A percentile compares a stretch with the other conserved stretches of the same genome.
These are phyloP conservation scores for Pseudodiploospora longispora DNA, from an alignment of 2,329 filamentous ascomycete species.

Conservation along the genomic window DNA sequence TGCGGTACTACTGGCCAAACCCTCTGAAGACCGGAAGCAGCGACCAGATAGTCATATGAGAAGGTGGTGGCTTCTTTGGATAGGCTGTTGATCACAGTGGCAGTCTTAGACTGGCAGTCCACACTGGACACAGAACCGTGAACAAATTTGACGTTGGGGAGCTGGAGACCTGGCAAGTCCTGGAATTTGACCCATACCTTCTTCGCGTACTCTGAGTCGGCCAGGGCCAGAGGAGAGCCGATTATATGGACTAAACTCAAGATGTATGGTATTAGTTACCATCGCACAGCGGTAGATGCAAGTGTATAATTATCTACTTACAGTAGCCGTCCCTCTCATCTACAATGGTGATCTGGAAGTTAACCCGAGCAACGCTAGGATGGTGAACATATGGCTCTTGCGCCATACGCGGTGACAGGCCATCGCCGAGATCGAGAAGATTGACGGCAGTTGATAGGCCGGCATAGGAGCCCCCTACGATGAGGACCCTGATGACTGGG, in stretches of 20 bases:
- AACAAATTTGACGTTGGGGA: slow-evolving; percentile 53
- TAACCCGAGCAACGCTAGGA: slow-evolving; percentile 37
- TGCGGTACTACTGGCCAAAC: slow-evolving; percentile 68
- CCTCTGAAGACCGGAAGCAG: slow-evolving; percentile 60
- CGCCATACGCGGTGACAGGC: slow-evolving; percentile 40
- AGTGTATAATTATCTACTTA: slow-evolving; percentile 31
- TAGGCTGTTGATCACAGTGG: slow-evolving; percentile 43
- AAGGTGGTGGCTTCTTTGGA: slow-evolving; percentile 35
- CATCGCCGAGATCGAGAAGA: slow-evolving; percentile 56
- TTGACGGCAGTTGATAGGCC: slow-evolving; percentile 61
- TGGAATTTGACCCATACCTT: slow-evolving; percentile 64
- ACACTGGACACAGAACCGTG: slow-evolving; percentile 57
- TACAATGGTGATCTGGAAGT: slow-evolving; percentile 63
- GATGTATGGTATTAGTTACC: not conserved
- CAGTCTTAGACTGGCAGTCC: slow-evolving; percentile 51
- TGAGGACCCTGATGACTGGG: slow-evolving; percentile 47
- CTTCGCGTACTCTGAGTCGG: slow-evolving; percentile 52
- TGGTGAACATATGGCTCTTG: slow-evolving; percentile 30
- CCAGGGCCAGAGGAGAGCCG: slow-evolving; percentile 64
- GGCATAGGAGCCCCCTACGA: slow-evolving; percentile 66
- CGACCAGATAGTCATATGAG: slow-evolving; percentile 68
- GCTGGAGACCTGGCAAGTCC: slow-evolving; percentile 58
- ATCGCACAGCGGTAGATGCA: not conserved
- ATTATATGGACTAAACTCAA: slow-evolving; percentile 58
- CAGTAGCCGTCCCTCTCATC: slow-evolving; percentile 81